A percentile compares a stretch with the other conserved stretches of the same genome.
phyloP scores from a whole-genome alignment of 176 grass and related monocot species.

The Zoysia pacifica region DNA sequence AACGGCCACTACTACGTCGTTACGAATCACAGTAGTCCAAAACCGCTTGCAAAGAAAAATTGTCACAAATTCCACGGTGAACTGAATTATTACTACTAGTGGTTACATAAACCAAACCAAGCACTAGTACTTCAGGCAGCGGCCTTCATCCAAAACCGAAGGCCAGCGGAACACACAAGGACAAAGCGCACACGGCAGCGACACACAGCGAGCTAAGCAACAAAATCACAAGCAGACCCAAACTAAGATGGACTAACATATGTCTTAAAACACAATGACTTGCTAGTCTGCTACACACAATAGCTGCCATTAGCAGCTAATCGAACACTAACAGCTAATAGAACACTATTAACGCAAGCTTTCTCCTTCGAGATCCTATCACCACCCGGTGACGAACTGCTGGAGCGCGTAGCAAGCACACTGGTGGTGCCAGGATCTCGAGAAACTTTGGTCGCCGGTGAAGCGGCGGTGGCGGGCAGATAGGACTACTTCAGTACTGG shows the following conservation, averaged over 20 bases:
- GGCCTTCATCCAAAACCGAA: slow-evolving; percentile 53
- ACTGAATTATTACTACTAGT: neutral
- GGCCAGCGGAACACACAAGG: slow-evolving; percentile 22
- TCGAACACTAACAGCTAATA: no score
- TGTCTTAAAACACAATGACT: neutral
- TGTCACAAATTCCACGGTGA: no score
- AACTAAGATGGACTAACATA: no score
- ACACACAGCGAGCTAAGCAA: neutral
- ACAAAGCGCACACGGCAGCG: neutral
- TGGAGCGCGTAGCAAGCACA: slow-evolving; percentile 14
- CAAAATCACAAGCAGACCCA: neutral
- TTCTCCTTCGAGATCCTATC: slow-evolving; percentile 73
- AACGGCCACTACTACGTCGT: no score
- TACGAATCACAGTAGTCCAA: no score
- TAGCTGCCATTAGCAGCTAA: neutral
- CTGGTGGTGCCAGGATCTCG: slow-evolving; percentile 90
- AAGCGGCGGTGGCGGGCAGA: no score
- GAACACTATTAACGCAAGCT: neutral
- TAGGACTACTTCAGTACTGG: slow-evolving; percentile 29
- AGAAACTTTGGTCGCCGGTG: neutral
- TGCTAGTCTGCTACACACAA: no score
- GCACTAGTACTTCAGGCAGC: neutral
- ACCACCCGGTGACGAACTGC: slow-evolving; percentile 58
- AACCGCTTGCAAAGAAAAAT: no score
- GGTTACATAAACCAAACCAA: neutral